These are phyloP conservation scores for Candida anglica DNA, from an alignment of 805 yeast species.

Conservation along the genomic window DNA sequence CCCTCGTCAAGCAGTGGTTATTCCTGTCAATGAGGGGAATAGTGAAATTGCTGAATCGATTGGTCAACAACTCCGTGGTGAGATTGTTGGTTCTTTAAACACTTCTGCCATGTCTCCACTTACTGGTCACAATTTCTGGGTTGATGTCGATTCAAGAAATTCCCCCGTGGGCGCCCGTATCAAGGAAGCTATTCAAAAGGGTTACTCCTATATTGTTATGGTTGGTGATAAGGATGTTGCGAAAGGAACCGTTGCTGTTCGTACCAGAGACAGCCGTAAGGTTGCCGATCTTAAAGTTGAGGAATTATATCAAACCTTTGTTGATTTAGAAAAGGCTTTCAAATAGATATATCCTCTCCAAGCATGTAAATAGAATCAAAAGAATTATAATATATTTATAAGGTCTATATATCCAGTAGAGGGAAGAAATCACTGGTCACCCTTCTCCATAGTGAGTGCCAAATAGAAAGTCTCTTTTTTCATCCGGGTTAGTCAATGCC, in stretches of 20 bases:
- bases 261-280: conserved; percentile 51
- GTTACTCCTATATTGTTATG: conserved; percentile 76
- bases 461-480: no score
- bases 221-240: conserved; percentile 83
- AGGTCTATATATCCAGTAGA: no score
- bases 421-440: no score
- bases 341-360: no score
- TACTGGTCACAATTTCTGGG: conserved; percentile 57
- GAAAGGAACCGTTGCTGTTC: conserved; percentile 55
- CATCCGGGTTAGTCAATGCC: no score
- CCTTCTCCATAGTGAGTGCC: no score
- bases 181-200: conserved; percentile 69
- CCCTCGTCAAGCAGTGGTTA: conserved; percentile 82
- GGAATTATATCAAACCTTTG: conserved; percentile 52
- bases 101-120: conserved; percentile 54
- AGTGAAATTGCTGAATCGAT: conserved; percentile 49
- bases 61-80: conserved; percentile 44
- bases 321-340: conserved; percentile 51
- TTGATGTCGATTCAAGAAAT: conserved; percentile 69
- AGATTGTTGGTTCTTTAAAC: conserved; percentile 22
- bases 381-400: no score
- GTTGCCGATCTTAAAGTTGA: conserved; percentile 42
- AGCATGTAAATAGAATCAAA: no score
- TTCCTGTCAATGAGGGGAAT: conserved; percentile 74
- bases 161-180: conserved; percentile 81